A percentile compares a stretch with the other conserved stretches of the same genome.
Conservation (phyloP, 768 basidiomycete species). For the Rickenella mellea region DNA sequence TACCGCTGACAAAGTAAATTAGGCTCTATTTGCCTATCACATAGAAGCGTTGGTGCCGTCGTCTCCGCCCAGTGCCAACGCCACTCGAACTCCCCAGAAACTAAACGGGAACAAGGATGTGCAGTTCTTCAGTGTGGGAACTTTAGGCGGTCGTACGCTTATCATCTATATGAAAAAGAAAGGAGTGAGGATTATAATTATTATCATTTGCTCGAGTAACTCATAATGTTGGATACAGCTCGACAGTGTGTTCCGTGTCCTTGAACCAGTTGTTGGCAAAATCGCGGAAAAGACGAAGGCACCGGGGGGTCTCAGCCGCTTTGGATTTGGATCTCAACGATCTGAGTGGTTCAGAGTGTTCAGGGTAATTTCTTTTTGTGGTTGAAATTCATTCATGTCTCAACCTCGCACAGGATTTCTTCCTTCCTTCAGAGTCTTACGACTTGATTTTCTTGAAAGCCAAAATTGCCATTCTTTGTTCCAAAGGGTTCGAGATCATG, state of each 20-base stretch:
- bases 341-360: conserved; percentile 95
- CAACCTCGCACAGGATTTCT: conserved; percentile 55
- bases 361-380: conserved; percentile 32
- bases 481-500: conserved; percentile 97
- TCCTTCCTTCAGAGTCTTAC: conserved; percentile 84
- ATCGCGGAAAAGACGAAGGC: conserved; percentile 70
- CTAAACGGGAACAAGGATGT: conserved; percentile 87
- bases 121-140: conserved; percentile 92
- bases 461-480: conserved; percentile 86
- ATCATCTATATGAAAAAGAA: conserved; percentile 96
- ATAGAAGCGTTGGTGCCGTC: conserved; percentile 95
- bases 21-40: conserved; percentile 88
- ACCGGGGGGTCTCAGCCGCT: conserved; percentile 60
- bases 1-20: not conserved
- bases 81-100: conserved; percentile 78
- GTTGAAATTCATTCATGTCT: not conserved
- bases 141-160: conserved; percentile 76
- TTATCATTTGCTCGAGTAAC: conserved; percentile 10
- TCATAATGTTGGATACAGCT: conserved; percentile 34
- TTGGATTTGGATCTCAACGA: conserved; percentile 69
- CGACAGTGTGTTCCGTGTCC: conserved; percentile 90
- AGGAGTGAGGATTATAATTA: conserved; percentile 37
- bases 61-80: conserved; percentile 55
- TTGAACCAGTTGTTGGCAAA: conserved; percentile 93
- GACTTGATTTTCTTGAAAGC: conserved; percentile 90